Evolutionary conservation across 352 stramenopile species (phyloP).

Genomic region (Globisporangium orthogonon): DNA sequence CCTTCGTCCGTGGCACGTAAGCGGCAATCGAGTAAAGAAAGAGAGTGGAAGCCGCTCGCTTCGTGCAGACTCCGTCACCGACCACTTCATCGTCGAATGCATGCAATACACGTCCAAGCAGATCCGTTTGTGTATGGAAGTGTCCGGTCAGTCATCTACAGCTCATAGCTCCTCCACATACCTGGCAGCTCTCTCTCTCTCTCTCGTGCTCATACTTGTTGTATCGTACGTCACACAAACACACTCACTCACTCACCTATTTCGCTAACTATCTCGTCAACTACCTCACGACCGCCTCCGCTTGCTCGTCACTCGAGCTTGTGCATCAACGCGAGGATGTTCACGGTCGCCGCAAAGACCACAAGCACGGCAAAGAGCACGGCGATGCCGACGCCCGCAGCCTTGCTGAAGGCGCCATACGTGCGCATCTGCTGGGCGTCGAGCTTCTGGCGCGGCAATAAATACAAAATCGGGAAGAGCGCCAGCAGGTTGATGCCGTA

Average conservation of each 20-base stretch:
- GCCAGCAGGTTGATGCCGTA: conserved; percentile 45
- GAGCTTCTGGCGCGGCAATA: conserved; percentile 59
- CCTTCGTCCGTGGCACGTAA: conserved; percentile 10
- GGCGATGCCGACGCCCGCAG: conserved; percentile 28
- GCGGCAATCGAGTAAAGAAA: not conserved
- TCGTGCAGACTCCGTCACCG: too few relatives aligned
- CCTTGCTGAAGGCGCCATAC: conserved; percentile 38
- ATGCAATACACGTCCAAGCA: too few relatives aligned
- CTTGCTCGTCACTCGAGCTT: conserved; percentile 3
- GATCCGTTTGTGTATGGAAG: too few relatives aligned
- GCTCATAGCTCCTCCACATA: too few relatives aligned
- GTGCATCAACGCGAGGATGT: conserved; percentile 25
- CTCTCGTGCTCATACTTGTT: too few relatives aligned
- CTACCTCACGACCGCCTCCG: too few relatives aligned
- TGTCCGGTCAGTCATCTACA: too few relatives aligned
- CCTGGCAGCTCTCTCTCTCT: not conserved
- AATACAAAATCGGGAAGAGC: conserved; percentile 52
- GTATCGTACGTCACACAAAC: not conserved
- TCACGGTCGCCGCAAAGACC: conserved; percentile 32
- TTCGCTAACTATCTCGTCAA: not conserved
- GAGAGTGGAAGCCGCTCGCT: not conserved
- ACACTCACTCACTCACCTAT: not conserved
- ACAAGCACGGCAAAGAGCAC: conserved; percentile 37
- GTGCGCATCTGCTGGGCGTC: conserved; percentile 57
- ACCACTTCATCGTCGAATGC: not conserved